phyloP scores from a whole-genome alignment of 192 early-diverging fungal species.

The Coemansia asiatica region DNA sequence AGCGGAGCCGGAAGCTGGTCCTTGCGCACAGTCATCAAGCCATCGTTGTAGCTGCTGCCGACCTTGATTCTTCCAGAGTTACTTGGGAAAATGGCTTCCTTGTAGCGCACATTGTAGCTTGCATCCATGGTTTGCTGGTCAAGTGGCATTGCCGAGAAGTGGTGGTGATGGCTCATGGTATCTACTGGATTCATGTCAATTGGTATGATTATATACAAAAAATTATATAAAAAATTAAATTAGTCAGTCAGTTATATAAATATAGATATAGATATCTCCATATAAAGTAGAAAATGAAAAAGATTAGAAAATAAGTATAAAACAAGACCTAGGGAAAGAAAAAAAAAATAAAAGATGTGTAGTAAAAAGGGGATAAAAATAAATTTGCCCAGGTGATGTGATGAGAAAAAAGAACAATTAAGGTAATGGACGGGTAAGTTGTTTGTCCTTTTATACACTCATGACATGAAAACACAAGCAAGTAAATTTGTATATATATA shows the following conservation, averaged over 20 bases:
- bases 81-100: neutral
- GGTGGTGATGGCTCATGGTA: neutral
- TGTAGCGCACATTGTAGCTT: neutral
- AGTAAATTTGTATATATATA: too few relatives aligned
- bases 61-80: conserved; percentile 3
- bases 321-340: conserved; percentile 9
- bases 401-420: conserved; percentile 2
- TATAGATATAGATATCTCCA: neutral
- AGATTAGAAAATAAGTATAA: neutral
- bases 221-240: conserved; percentile 1
- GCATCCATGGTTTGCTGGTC: neutral
- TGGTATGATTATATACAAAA: neutral
- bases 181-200: conserved; percentile 7
- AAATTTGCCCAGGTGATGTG: neutral
- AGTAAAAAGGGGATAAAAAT: neutral
- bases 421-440: neutral
- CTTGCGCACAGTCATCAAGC: neutral
- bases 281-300: neutral
- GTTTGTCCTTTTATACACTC: neutral
- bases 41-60: neutral
- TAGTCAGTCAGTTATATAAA: too few relatives aligned
- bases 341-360: conserved; percentile 1
- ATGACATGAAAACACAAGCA: neutral
- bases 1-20: conserved; percentile 3
- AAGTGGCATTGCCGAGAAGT: neutral